phyloP scores from a whole-genome alignment of 441 rosid species.

The Cnidoscolus chayamansa region DNA sequence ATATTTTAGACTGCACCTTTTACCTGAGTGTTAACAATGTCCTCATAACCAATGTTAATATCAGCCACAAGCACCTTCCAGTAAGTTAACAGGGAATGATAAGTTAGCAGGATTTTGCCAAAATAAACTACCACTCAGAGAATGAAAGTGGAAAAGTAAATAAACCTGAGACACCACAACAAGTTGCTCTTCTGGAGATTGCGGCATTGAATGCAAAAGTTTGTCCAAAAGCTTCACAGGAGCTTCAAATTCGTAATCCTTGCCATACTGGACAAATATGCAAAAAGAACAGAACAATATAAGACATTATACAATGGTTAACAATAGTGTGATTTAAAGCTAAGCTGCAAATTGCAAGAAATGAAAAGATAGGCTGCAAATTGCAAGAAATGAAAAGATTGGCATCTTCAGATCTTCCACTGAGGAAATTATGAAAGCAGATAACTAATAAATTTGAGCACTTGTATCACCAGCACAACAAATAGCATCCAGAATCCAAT shows the following conservation, averaged over 20 bases:
- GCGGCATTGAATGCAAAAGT: constrained; percentile 77
- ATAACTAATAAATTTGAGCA: neutral
- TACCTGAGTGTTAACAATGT: constrained; percentile 91
- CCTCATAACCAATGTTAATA: constrained; percentile 89
- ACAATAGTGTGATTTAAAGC: neutral
- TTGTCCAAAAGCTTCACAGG: constrained; percentile 92
- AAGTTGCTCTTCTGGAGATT: constrained; percentile 81
- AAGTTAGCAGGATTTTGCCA: neutral
- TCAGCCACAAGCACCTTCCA: constrained; percentile 92
- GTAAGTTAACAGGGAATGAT: constrained; percentile 15
- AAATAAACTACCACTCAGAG: neutral
- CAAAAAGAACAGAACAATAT: constrained; percentile 6
- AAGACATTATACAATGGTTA: neutral
- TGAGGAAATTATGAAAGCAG: neutral
- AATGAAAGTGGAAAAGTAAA: neutral
- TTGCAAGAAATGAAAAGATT: neutral
- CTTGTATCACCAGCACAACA: neutral
- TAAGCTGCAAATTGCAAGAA: neutral
- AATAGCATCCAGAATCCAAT: neutral
- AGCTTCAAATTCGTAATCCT: constrained; percentile 86
- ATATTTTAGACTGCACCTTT: constrained; percentile 13
- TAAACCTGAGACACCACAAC: constrained; percentile 91
- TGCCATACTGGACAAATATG: constrained; percentile 66
- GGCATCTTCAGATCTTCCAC: constrained; percentile 7
- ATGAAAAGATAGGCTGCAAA: neutral